Base-by-base conservation (phyloP, 1,139 yeast genomes). In the Magnusiomyces clavatus region DNA sequence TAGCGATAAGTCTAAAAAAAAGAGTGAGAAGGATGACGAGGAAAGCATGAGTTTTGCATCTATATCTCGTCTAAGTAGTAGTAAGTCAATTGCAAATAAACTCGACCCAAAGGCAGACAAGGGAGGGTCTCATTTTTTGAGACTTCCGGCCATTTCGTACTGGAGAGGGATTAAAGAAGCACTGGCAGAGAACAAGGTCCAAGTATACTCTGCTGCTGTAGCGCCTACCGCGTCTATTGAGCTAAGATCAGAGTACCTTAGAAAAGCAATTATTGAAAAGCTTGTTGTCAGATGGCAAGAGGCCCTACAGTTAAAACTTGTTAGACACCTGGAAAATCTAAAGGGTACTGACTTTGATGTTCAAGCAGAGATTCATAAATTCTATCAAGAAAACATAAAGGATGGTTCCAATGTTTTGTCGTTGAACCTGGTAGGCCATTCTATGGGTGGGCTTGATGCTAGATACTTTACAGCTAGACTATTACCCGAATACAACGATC, bases 401-500 rank as follows among this genome's bases (percentile, higher is more conserved):
- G 39, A 37, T 10, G 39, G 14, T n/a, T 36, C 19, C 11, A 24
- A 41, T 41, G 50, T 48, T 20, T 47, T 53, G 29, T 54, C 54
- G 14, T 46, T 89, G 14, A 89, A 89, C 63, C 67, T 89, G 41
- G 74, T 89, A 19, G 94, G 95, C n/a, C 97, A 89, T 64, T 87
- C 96, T 0, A 88, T 89, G 96, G 97, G 97, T 8, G 97, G 97
- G 0, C 69, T 89, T 43, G 97, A 89, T 64, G 80, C 90, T 41
- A 69, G 97, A 49, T 86, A 83, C 62, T 68, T 89, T 58, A 84
- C 87, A 1, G 76, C 87, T 0, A 70, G 77, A 50, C 65, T 83
- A 14, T 69, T 73, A 20, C 72, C 69, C 40, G 61, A 68, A 39
- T 71, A 76, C 50, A 85, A 78, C 59, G 68, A 79, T 58, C 81